phyloP scores from a whole-genome alignment of 148 eudicot species.

The Amaranthus hypochondriacus region DNA sequence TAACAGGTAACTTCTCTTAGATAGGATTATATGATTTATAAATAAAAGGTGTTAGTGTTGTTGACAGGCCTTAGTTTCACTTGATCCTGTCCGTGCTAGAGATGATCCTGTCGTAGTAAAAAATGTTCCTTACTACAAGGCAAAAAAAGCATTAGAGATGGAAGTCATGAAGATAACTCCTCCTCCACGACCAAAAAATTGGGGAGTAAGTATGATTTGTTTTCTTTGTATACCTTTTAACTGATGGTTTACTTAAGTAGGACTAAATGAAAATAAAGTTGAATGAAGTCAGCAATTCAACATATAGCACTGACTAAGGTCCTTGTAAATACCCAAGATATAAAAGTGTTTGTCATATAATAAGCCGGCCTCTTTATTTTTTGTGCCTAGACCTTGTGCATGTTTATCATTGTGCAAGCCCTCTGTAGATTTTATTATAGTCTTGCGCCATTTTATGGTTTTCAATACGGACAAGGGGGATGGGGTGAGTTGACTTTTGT shows the following conservation, averaged over 20 bases:
- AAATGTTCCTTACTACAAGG: conserved; percentile 72
- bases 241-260: not conserved
- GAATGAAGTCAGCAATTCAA: not conserved
- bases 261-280: not conserved
- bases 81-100: conserved; percentile 84
- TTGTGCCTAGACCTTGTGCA: not conserved
- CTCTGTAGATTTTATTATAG: not conserved
- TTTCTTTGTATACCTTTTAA: not conserved
- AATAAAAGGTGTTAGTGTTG: conserved; percentile 6
- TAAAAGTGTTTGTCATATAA: not conserved
- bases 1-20: not conserved
- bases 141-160: conserved; percentile 62
- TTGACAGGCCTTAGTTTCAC: conserved; percentile 61
- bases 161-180: conserved; percentile 86
- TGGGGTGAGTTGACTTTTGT: not conserved
- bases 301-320: not conserved
- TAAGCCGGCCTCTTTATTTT: not conserved
- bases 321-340: not conserved
- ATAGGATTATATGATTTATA: not conserved
- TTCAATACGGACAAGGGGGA: no score
- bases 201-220: conserved; percentile 62
- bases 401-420: not conserved
- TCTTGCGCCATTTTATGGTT: not conserved
- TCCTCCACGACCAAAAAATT: conserved; percentile 76
- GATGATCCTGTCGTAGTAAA: conserved; percentile 75